These are phyloP conservation scores for Withania somnifera DNA, from an alignment of 305 asterid genomes.

Conservation along the genomic window DNA sequence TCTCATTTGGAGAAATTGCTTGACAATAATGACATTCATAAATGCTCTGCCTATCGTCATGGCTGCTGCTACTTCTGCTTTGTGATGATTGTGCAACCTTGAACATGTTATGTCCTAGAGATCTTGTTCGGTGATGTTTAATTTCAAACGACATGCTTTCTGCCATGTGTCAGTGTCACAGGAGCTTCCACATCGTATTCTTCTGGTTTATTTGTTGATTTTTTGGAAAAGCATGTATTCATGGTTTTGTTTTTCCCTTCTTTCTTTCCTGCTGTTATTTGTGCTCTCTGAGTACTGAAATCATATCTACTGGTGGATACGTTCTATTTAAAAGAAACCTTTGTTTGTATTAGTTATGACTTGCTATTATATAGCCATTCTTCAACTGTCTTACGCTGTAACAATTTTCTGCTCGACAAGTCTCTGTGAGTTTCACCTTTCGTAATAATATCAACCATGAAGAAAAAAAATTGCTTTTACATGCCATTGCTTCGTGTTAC, in stretches of 20 bases:
- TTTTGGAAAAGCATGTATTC: not conserved
- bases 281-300: not conserved
- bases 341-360: not conserved
- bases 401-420: not conserved
- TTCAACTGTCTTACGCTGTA: not conserved
- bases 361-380: not conserved
- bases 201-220: not conserved
- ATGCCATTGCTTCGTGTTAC: not conserved
- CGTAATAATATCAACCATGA: not conserved
- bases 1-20: not conserved
- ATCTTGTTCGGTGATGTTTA: not conserved
- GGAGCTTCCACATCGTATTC: not conserved
- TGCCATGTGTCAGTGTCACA: not conserved
- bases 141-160: not conserved
- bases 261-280: not conserved
- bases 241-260: not conserved
- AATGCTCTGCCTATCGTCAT: not conserved
- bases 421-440: not conserved
- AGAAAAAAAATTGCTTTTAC: not conserved
- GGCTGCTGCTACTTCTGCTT: not conserved
- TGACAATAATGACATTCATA: not conserved
- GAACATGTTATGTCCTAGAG: not conserved
- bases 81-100: not conserved
- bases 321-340: not conserved
- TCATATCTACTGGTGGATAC: not conserved